These are phyloP conservation scores for Debaryomyces prosopidis DNA, from an alignment of 805 yeast species.

Conservation along the genomic window DNA sequence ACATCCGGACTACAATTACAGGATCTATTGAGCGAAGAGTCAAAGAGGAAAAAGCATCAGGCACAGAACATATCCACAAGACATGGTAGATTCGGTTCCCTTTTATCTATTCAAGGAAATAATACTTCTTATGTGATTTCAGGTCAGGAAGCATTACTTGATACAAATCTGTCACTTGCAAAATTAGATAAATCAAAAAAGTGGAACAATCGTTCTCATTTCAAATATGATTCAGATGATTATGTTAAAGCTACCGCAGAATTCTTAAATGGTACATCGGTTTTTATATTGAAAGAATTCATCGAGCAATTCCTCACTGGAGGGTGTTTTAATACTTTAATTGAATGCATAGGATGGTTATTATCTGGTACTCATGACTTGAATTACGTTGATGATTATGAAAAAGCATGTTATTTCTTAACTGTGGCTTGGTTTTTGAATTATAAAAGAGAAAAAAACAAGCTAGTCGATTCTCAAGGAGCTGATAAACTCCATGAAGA, in stretches of 20 bases:
- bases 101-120: slow-evolving; percentile 67
- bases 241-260: slow-evolving; percentile 23
- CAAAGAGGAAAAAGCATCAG: slow-evolving; percentile 48
- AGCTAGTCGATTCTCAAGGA: slow-evolving; percentile 5
- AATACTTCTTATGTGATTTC: slow-evolving; percentile 64
- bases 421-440: slow-evolving; percentile 75
- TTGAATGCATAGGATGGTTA: slow-evolving; percentile 50
- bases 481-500: slow-evolving; percentile 11
- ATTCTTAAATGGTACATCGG: slow-evolving; percentile 29
- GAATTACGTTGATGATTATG: slow-evolving; percentile 31
- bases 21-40: slow-evolving; percentile 62
- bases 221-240: slow-evolving; percentile 44
- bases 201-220: slow-evolving; percentile 51
- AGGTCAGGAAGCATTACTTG: slow-evolving; percentile 65
- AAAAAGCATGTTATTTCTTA: slow-evolving; percentile 50
- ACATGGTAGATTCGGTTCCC: slow-evolving; percentile 90
- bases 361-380: slow-evolving; percentile 29
- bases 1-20: slow-evolving; percentile 44
- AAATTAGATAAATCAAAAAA: slow-evolving; percentile 67
- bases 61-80: slow-evolving; percentile 61
- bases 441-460: slow-evolving; percentile 49
- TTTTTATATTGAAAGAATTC: slow-evolving; percentile 45
- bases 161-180: slow-evolving; percentile 54
- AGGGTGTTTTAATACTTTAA: slow-evolving; percentile 70
- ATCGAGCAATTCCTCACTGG: slow-evolving; percentile 58